Evolutionary conservation across 2,329 filamentous ascomycete species (phyloP).

Genomic region (Fusarium sp.): DNA sequence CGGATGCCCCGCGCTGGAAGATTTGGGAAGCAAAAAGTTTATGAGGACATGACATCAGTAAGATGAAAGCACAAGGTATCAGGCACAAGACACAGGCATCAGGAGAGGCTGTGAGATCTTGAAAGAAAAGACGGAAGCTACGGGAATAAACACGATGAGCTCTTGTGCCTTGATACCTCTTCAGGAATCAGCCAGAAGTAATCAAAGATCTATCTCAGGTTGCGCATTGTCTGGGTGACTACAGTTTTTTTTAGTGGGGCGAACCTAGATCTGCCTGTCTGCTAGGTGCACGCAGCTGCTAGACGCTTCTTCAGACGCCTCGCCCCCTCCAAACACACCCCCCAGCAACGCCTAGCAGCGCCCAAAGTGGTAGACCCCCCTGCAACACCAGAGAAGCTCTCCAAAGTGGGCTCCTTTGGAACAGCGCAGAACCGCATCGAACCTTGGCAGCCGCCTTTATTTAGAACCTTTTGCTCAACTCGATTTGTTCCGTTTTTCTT

Average conservation of each 20-base stretch:
- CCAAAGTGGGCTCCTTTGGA: conserved; percentile 56
- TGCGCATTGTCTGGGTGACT: conserved; percentile 31
- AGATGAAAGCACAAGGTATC: conserved; percentile 12
- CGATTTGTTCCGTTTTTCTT: conserved; percentile 40
- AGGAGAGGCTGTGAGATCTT: conserved; percentile 7
- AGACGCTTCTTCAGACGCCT: conserved; percentile 50
- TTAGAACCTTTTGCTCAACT: conserved; percentile 51
- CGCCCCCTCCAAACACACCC: conserved; percentile 45
- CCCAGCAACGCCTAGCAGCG: conserved; percentile 34
- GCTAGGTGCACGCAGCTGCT: conserved; percentile 46
- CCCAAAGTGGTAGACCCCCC: conserved; percentile 42
- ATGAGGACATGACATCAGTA: conserved; percentile 50
- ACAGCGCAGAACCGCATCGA: conserved; percentile 60
- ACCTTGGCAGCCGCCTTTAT: conserved; percentile 56
- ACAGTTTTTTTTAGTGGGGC: conserved; percentile 37
- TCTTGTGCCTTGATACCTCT: not conserved
- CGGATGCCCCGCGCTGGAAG: conserved; percentile 50
- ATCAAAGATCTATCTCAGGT: conserved; percentile 26
- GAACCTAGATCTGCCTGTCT: conserved; percentile 40
- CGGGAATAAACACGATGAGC: conserved; percentile 26
- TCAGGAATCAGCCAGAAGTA: conserved; percentile 31
- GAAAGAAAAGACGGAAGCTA: conserved; percentile 18
- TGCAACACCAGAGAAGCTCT: conserved; percentile 38
- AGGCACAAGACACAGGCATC: not conserved
- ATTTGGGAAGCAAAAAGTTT: conserved; percentile 45